Conservation (phyloP, 805 yeast species). For the Ogataea parapolymorpha region DNA sequence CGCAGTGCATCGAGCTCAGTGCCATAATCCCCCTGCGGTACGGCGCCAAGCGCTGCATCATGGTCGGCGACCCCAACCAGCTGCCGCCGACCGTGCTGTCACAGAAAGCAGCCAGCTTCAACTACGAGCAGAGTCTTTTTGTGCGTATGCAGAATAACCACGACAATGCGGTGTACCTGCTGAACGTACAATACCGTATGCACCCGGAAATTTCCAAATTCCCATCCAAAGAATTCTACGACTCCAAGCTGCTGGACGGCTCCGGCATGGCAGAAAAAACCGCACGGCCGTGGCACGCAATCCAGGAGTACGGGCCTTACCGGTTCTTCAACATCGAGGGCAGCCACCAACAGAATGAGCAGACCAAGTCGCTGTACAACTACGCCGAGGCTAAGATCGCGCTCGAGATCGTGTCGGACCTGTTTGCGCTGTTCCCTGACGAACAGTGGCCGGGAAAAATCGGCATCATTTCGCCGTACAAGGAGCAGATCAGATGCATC, state of each 20-base stretch:
- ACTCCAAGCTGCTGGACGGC: conserved; percentile 73
- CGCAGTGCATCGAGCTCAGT: conserved; percentile 92
- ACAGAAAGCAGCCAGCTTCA: conserved; percentile 72
- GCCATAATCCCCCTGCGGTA: conserved; percentile 88
- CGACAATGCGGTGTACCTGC: conserved; percentile 59
- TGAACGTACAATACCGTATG: conserved; percentile 96
- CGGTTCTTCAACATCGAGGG: conserved; percentile 70
- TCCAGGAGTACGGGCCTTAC: conserved; percentile 63
- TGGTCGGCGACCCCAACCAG: conserved; percentile 99
- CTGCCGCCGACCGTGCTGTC: conserved; percentile 96
- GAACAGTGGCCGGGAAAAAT: conserved; percentile 65
- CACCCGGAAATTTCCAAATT: conserved; percentile 86
- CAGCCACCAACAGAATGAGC: conserved; percentile 58
- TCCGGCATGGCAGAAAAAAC: conserved; percentile 61
- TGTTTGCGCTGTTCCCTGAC: conserved; percentile 47
- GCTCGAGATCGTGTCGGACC: conserved; percentile 55
- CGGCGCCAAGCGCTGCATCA: conserved; percentile 84
- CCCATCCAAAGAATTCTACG: conserved; percentile 82
- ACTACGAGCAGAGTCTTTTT: conserved; percentile 88
- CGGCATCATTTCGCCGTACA: conserved; percentile 93
- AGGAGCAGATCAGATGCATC: conserved; percentile 71
- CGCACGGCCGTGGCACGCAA: conserved; percentile 70
- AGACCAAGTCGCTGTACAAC: conserved; percentile 71
- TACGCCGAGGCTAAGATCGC: conserved; percentile 69
- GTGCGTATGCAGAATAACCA: conserved; percentile 83